Percentiles rank a stretch among this genome's conserved stretches.
Evolutionary conservation across 768 basidiomycete genomes (phyloP).

Genomic region (Tremella fuciformis): DNA sequence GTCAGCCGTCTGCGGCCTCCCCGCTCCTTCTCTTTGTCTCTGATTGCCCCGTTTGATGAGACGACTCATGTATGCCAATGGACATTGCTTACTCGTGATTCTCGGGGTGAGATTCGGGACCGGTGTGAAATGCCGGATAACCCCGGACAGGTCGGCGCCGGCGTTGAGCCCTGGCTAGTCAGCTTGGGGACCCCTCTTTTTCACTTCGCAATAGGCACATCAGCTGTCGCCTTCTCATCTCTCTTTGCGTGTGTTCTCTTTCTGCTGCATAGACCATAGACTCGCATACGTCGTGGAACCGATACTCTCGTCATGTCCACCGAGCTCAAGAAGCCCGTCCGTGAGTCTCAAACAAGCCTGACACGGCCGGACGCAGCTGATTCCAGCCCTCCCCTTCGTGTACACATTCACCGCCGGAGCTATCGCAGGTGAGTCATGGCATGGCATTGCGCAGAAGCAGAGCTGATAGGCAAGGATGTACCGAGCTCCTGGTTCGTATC

Average conservation of each 20-base stretch:
- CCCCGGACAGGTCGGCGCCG: slow-evolving; percentile 6
- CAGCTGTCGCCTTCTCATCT: neutral
- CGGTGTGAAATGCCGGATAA: neutral
- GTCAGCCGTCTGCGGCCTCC: no score
- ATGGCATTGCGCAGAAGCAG: slow-evolving; percentile 51
- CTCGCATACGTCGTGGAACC: slow-evolving; percentile 4
- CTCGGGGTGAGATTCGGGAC: no score
- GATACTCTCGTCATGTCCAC: neutral
- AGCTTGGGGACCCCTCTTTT: slow-evolving; percentile 4
- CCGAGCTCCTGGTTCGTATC: slow-evolving; percentile 59
- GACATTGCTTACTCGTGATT: no score
- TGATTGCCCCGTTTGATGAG: no score
- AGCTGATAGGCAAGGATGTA: slow-evolving; percentile 30
- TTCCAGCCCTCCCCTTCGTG: slow-evolving; percentile 53
- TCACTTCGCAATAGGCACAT: slow-evolving; percentile 1
- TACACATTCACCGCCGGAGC: slow-evolving; percentile 92
- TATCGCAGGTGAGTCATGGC: slow-evolving; percentile 72
- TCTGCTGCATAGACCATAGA: neutral
- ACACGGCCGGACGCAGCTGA: slow-evolving; percentile 4
- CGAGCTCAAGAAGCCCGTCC: slow-evolving; percentile 37
- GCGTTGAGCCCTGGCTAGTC: slow-evolving; percentile 18
- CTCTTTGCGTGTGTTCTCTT: neutral
- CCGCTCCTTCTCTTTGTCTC: no score
- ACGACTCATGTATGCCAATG: no score
- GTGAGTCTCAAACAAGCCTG: slow-evolving; percentile 16